Percentiles rank a stretch among this genome's conserved stretches.
Conservation (phyloP, 2,329 filamentous ascomycete species). For the Ceratocystiopsis brevicomis region DNA sequence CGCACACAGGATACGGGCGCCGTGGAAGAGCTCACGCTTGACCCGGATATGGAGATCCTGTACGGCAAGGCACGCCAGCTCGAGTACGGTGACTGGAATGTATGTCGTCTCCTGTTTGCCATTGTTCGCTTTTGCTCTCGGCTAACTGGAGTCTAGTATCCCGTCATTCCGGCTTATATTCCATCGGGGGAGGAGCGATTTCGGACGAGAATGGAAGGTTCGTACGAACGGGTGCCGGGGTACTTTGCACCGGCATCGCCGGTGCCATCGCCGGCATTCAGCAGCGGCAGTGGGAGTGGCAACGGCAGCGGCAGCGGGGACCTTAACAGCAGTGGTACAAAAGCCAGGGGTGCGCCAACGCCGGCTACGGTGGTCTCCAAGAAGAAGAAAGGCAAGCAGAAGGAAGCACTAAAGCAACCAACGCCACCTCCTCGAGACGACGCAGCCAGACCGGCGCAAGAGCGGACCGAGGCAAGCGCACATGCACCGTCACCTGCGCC, state of each 20-base stretch:
- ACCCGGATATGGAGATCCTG: constrained; percentile 51
- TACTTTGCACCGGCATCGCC: constrained; percentile 3
- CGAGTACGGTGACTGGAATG: constrained; percentile 86
- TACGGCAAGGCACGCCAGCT: constrained; percentile 53
- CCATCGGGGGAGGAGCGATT: constrained; percentile 49
- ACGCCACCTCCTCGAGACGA: constrained; percentile 3
- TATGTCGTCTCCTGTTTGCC: constrained; percentile 26
- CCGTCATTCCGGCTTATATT: constrained; percentile 67
- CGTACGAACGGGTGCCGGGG: constrained; percentile 18
- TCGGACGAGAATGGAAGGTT: constrained; percentile 6
- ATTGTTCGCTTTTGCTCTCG: not conserved
- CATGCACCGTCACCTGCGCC: not conserved
- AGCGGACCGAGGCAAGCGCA: not conserved
- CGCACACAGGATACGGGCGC: constrained; percentile 22
- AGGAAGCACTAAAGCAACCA: constrained; percentile 2
- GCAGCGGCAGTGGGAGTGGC: not conserved
- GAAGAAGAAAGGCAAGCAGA: constrained; percentile 10
- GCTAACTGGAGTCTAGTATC: constrained; percentile 41
- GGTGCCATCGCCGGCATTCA: not conserved
- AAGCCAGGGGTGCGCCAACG: not conserved
- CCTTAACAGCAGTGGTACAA: not conserved
- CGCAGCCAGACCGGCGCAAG: not conserved
- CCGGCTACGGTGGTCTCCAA: not conserved
- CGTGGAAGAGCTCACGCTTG: constrained; percentile 33
- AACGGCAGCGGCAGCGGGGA: not conserved